These are phyloP conservation scores for Nicotiana knightiana DNA, from an alignment of 257 asterid species.

Conservation along the genomic window DNA sequence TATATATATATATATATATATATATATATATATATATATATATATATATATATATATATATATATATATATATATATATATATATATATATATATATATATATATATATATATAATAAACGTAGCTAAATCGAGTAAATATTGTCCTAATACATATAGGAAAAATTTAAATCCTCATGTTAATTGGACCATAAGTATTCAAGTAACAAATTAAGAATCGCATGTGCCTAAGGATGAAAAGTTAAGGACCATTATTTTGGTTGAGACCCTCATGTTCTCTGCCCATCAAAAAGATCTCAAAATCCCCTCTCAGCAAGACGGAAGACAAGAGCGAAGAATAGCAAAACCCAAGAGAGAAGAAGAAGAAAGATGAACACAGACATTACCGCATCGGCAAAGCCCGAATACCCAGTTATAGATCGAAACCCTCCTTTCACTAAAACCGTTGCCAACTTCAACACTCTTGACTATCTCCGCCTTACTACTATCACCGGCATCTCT, in stretches of 20 bases:
- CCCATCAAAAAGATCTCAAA: not conserved
- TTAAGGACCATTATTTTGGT: not conserved
- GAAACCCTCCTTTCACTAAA: constrained; percentile 87
- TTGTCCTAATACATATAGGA: no score
- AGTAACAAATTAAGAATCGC: no score
- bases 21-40: no score
- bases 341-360: not conserved
- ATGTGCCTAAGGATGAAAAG: not conserved
- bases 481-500: constrained; percentile 82
- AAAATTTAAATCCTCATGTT: no score
- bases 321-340: not conserved
- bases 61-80: no score
- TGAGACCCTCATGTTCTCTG: not conserved
- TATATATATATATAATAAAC: no score
- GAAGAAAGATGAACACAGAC: constrained; percentile 59
- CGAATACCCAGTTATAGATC: constrained; percentile 82
- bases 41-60: no score
- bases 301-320: not conserved
- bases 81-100: no score
- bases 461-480: constrained; percentile 82
- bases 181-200: no score
- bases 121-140: no score
- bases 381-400: constrained; percentile 85
- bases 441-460: constrained; percentile 72
- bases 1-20: no score